phyloP scores from a whole-genome alignment of 495 filamentous ascomycete genomes.

The Letharia lupina region DNA sequence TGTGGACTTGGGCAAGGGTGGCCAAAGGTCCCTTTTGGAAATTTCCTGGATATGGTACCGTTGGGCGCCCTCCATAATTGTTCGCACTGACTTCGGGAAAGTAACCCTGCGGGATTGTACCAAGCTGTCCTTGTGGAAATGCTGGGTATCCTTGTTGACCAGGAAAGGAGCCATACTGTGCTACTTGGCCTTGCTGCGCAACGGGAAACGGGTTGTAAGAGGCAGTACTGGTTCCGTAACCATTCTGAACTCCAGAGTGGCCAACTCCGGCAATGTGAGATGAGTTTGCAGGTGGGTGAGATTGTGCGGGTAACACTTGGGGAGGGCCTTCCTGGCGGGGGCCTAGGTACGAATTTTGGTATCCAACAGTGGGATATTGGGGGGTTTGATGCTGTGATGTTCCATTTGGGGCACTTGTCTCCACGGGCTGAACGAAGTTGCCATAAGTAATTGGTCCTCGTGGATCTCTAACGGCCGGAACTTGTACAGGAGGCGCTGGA shows the following conservation, averaged over 20 bases:
- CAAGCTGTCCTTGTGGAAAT: conserved; percentile 6
- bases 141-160: conserved; percentile 6
- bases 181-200: not conserved
- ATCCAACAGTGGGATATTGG: conserved; percentile 5
- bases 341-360: not conserved
- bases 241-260: conserved; percentile 11
- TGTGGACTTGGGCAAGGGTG: conserved; percentile 5
- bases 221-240: conserved; percentile 5
- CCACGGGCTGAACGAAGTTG: conserved; percentile 1
- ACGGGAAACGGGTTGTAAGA: not conserved
- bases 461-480: conserved; percentile 3
- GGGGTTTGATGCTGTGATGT: not conserved
- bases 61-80: conserved; percentile 2
- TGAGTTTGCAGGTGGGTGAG: not conserved
- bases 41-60: conserved; percentile 13
- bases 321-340: conserved; percentile 1
- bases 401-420: not conserved
- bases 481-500: conserved; percentile 12
- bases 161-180: conserved; percentile 9
- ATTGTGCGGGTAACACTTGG: conserved; percentile 3
- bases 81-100: conserved; percentile 7
- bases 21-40: conserved; percentile 7
- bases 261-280: conserved; percentile 4
- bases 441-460: conserved; percentile 11
- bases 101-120: conserved; percentile 4